Conservation (phyloP, 2,329 filamentous ascomycete species). For the Metarhizium humberi region DNA sequence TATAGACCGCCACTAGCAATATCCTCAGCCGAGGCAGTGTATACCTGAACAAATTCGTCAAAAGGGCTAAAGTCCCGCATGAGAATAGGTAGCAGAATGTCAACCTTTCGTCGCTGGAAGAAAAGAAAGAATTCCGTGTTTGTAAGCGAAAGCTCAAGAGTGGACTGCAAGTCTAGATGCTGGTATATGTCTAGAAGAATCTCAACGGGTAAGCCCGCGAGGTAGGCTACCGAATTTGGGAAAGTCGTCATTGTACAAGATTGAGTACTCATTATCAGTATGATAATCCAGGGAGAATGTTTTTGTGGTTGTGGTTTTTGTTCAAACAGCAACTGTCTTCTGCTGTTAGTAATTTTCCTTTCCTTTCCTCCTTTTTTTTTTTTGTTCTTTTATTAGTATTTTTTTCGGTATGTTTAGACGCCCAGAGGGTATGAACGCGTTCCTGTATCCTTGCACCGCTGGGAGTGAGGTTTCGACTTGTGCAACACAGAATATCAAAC, state of each 20-base stretch:
- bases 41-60: slow-evolving; percentile 35
- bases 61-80: slow-evolving; percentile 33
- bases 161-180: slow-evolving; percentile 30
- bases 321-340: neutral
- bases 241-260: slow-evolving; percentile 11
- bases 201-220: slow-evolving; percentile 33
- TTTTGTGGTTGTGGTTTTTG: neutral
- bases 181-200: slow-evolving; percentile 39
- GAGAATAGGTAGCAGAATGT: slow-evolving; percentile 34
- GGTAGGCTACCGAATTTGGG: slow-evolving; percentile 8
- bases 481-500: neutral
- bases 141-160: slow-evolving; percentile 27
- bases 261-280: neutral
- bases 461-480: neutral
- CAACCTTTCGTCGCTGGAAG: slow-evolving; percentile 29
- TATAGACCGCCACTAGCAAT: slow-evolving; percentile 24
- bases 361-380: neutral
- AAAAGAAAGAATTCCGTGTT: slow-evolving; percentile 30
- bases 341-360: neutral
- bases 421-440: neutral
- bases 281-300: neutral
- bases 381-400: neutral
- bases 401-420: neutral
- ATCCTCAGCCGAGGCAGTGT: slow-evolving; percentile 32
- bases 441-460: slow-evolving; percentile 22